phyloP scores from a whole-genome alignment of 257 asterid genomes.

The Plectranthus barbatus region DNA sequence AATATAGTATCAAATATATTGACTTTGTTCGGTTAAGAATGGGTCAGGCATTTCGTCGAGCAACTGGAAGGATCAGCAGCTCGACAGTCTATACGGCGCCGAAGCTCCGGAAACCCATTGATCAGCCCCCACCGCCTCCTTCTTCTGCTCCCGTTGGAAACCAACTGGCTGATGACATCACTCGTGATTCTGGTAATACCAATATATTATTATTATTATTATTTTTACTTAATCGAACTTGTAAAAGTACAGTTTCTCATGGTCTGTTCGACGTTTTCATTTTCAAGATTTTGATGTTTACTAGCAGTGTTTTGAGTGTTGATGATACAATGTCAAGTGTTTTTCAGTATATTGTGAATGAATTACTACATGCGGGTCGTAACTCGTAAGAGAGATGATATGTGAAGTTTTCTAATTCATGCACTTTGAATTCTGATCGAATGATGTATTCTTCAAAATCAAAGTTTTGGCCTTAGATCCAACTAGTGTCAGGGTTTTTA shows the following conservation, averaged over 20 bases:
- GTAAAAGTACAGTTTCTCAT: too few species aligned
- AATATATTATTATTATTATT: not conserved
- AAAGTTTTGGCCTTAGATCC: not conserved
- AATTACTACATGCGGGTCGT: not conserved
- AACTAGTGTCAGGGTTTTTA: not conserved
- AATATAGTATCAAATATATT: not conserved
- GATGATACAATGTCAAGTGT: not conserved
- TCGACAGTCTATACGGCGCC: conserved; percentile 40
- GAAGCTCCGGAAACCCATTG: conserved; percentile 46
- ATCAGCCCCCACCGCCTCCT: conserved; percentile 24
- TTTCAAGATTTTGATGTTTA: not conserved
- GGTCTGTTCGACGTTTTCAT: not conserved
- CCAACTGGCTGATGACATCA: conserved; percentile 18
- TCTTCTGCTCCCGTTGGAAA: conserved; percentile 24
- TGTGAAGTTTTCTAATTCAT: not conserved
- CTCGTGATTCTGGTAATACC: conserved; percentile 44
- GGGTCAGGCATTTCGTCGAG: conserved; percentile 99
- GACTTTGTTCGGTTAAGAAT: conserved; percentile 22
- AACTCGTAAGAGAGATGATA: not conserved
- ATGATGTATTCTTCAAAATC: not conserved
- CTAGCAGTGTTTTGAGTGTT: too few species aligned
- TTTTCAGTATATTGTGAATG: not conserved
- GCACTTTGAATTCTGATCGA: not conserved
- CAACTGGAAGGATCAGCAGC: conserved; percentile 70
- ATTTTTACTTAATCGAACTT: too few species aligned